Conservation (phyloP, 176 grass and related monocot genomes). For the Oryza brachyantha region DNA sequence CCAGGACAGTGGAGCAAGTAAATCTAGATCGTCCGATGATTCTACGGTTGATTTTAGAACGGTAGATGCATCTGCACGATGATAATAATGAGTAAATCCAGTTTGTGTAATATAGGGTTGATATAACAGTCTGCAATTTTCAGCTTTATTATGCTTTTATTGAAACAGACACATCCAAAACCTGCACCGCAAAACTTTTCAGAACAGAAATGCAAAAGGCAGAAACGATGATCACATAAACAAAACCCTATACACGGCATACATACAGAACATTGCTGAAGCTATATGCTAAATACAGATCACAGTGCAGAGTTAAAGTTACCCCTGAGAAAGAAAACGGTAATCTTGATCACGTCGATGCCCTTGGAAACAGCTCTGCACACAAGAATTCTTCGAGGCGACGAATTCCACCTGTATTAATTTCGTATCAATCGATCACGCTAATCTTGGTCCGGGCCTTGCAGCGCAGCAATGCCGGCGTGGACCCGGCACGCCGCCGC, state of each 20-base stretch:
- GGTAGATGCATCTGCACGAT: too few relatives aligned
- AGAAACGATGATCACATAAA: not conserved
- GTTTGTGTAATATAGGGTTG: too few relatives aligned
- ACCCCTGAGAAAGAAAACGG: not conserved
- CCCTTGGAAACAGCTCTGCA: not conserved
- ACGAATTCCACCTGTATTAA: not conserved
- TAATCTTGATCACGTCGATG: not conserved
- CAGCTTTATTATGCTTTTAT: not conserved
- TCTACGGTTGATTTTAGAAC: too few relatives aligned
- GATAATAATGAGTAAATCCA: too few relatives aligned
- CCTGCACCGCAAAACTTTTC: not conserved
- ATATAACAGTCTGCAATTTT: too few relatives aligned
- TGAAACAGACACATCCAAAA: not conserved
- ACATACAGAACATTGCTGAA: not conserved
- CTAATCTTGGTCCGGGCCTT: not conserved
- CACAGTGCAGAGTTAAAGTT: not conserved
- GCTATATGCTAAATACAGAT: not conserved
- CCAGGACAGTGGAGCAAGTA: too few relatives aligned
- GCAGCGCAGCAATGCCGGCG: conserved; percentile 1
- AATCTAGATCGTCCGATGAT: too few relatives aligned
- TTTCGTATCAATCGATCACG: not conserved
- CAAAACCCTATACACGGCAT: not conserved
- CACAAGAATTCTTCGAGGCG: not conserved
- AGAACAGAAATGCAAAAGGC: not conserved
- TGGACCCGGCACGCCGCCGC: too few relatives aligned